These are phyloP conservation scores for Omphalotus olearius DNA, from an alignment of 1,284 basidiomycete genomes.

Conservation along the genomic window DNA sequence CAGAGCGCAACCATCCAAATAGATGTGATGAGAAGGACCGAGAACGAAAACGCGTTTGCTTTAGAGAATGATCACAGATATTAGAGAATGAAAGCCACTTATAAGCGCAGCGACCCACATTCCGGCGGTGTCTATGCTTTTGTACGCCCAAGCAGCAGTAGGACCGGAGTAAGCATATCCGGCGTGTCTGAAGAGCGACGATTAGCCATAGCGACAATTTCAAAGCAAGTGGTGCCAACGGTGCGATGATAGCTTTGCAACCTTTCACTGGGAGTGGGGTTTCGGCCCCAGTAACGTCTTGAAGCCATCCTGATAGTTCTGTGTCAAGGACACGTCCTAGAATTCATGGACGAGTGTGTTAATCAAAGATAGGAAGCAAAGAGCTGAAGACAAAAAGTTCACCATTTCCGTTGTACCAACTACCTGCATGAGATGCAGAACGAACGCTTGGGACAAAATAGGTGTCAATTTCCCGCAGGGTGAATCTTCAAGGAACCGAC, in stretches of 20 bases:
- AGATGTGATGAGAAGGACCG: conserved; percentile 93
- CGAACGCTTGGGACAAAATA: conserved; percentile 23
- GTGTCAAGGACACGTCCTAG: conserved; percentile 53
- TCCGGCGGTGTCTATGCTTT: conserved; percentile 73
- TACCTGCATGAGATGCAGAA: conserved; percentile 81
- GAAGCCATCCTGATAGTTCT: conserved; percentile 67
- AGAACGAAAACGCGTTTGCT: conserved; percentile 93
- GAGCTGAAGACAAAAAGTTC: conserved; percentile 18
- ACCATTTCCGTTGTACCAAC: conserved; percentile 86
- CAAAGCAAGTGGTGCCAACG: conserved; percentile 48
- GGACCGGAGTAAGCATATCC: conserved; percentile 95
- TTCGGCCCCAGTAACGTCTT: conserved; percentile 46
- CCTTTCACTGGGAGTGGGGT: conserved; percentile 64
- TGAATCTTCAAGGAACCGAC: not conserved
- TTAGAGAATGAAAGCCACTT: conserved; percentile 13
- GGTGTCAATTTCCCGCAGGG: not conserved
- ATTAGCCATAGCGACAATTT: conserved; percentile 10
- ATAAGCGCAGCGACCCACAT: conserved; percentile 54
- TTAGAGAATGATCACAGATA: conserved; percentile 5
- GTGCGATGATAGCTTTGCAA: conserved; percentile 94
- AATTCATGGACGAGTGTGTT: conserved; percentile 8
- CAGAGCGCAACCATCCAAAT: conserved; percentile 85
- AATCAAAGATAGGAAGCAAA: conserved; percentile 3
- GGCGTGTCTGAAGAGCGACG: conserved; percentile 66
- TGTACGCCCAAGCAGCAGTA: conserved; percentile 95